phyloP scores from a whole-genome alignment of 2,329 filamentous ascomycete genomes.

The Aschersonia sp. region DNA sequence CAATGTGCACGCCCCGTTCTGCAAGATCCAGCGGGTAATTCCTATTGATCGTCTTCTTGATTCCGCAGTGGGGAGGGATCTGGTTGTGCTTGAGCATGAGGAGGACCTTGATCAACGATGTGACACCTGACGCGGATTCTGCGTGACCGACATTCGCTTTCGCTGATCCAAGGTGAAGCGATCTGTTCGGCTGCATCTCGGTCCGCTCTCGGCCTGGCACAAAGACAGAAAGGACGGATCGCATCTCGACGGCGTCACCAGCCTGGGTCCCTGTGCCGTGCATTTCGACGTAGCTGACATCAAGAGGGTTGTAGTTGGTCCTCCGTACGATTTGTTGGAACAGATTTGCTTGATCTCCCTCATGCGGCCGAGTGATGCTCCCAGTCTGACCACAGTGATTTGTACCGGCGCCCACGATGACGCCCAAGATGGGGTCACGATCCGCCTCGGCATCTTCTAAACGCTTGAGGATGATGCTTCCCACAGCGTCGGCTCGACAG shows the following conservation, averaged over 20 bases:
- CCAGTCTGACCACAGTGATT: conserved; percentile 73
- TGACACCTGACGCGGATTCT: conserved; percentile 27
- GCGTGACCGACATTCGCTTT: conserved; percentile 40
- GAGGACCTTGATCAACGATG: conserved; percentile 29
- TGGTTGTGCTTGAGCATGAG: conserved; percentile 31
- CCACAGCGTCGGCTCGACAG: conserved; percentile 64
- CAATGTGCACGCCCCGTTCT: conserved; percentile 24
- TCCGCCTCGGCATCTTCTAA: conserved; percentile 64
- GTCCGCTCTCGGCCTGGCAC: conserved; percentile 18
- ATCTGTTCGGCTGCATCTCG: conserved; percentile 25
- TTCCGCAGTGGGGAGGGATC: conserved; percentile 38
- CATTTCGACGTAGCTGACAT: conserved; percentile 78
- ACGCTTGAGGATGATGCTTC: conserved; percentile 62
- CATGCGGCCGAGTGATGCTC: conserved; percentile 74
- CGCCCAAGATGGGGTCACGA: conserved; percentile 62
- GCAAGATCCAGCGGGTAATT: conserved; percentile 25
- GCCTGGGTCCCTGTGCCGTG: conserved; percentile 85
- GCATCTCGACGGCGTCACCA: conserved; percentile 73
- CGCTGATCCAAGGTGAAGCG: conserved; percentile 46
- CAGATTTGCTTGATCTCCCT: conserved; percentile 56
- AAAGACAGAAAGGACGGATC: conserved; percentile 50
- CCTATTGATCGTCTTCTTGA: conserved; percentile 32
- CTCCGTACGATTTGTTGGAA: conserved; percentile 53
- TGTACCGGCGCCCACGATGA: conserved; percentile 59
- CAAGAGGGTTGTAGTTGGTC: conserved; percentile 59